These are phyloP conservation scores for Peziza echinospora DNA, from an alignment of 495 filamentous ascomycete species.

Conservation along the genomic window DNA sequence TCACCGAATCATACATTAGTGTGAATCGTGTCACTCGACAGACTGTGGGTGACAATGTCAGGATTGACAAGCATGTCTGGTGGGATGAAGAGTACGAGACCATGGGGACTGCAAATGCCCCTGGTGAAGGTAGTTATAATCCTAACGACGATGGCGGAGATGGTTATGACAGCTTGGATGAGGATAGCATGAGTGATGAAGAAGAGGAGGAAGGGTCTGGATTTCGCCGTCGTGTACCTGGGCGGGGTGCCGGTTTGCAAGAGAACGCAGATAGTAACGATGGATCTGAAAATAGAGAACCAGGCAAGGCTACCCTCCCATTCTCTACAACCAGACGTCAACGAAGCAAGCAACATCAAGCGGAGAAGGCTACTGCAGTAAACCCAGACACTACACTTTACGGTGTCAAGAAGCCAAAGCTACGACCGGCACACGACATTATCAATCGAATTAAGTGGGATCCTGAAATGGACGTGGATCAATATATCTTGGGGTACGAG, in stretches of 20 bases:
- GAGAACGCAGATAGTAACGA: background rate
- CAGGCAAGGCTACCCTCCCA: background rate
- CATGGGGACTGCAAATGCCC: conserved; percentile 19
- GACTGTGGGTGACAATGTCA: conserved; percentile 21
- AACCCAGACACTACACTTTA: background rate
- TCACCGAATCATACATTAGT: conserved; percentile 26
- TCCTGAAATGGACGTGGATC: conserved; percentile 30
- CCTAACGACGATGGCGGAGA: conserved; percentile 10
- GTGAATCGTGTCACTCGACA: conserved; percentile 22
- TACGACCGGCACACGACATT: conserved; percentile 33
- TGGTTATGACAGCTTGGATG: conserved; percentile 16
- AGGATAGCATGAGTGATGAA: conserved; percentile 16
- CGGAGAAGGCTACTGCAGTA: background rate
- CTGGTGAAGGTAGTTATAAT: conserved; percentile 1
- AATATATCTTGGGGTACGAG: conserved; percentile 53
- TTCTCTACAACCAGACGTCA: background rate
- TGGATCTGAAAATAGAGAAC: background rate
- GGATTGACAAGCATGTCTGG: conserved; percentile 29
- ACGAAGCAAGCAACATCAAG: background rate
- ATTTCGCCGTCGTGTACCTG: conserved; percentile 1
- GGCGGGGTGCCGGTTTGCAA: background rate
- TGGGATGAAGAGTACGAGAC: conserved; percentile 23
- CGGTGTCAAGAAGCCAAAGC: conserved; percentile 9
- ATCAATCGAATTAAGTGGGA: conserved; percentile 60
- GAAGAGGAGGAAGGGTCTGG: conserved; percentile 6